phyloP scores from a whole-genome alignment of 164 flowering plant species.

The Vitis rotundifolia region DNA sequence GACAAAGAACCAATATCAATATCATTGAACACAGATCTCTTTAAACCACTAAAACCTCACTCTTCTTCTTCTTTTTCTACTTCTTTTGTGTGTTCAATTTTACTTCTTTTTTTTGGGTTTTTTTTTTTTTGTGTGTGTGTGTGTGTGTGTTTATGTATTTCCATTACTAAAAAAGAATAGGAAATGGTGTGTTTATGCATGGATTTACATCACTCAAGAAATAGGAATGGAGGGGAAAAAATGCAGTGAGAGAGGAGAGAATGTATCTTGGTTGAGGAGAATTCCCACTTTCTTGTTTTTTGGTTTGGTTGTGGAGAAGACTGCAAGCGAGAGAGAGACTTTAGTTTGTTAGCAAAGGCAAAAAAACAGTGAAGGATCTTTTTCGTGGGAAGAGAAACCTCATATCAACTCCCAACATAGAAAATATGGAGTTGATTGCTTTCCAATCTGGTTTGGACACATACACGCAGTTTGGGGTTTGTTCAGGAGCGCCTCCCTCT shows the following conservation, averaged over 20 bases:
- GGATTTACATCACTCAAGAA: slow-evolving; percentile 2
- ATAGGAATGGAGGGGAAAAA: neutral
- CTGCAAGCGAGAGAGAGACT: neutral
- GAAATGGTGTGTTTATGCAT: slow-evolving; percentile 9
- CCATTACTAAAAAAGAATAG: slow-evolving; percentile 2
- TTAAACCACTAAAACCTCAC: slow-evolving; percentile 15
- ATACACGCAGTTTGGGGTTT: slow-evolving; percentile 18
- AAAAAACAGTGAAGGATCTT: slow-evolving; percentile 41
- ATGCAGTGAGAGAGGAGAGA: neutral
- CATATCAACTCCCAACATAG: slow-evolving; percentile 34
- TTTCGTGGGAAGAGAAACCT: slow-evolving; percentile 66
- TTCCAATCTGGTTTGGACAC: slow-evolving; percentile 10
- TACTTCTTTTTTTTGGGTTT: neutral
- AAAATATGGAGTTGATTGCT: slow-evolving; percentile 17
- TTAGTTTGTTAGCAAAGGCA: slow-evolving; percentile 6
- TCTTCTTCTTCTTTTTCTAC: neutral
- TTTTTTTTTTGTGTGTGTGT: slow-evolving; percentile 6
- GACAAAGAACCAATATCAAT: slow-evolving; percentile 65
- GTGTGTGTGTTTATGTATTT: slow-evolving; percentile 14
- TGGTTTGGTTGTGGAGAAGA: slow-evolving; percentile 1
- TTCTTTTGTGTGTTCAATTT: slow-evolving; percentile 3
- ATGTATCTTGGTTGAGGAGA: neutral
- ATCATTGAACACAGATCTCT: slow-evolving; percentile 57
- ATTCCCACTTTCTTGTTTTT: slow-evolving; percentile 10
- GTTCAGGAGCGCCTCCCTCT: slow-evolving; percentile 10